phyloP scores from a whole-genome alignment of 2,329 filamentous ascomycete genomes.

The Hansfordia pulvinata region DNA sequence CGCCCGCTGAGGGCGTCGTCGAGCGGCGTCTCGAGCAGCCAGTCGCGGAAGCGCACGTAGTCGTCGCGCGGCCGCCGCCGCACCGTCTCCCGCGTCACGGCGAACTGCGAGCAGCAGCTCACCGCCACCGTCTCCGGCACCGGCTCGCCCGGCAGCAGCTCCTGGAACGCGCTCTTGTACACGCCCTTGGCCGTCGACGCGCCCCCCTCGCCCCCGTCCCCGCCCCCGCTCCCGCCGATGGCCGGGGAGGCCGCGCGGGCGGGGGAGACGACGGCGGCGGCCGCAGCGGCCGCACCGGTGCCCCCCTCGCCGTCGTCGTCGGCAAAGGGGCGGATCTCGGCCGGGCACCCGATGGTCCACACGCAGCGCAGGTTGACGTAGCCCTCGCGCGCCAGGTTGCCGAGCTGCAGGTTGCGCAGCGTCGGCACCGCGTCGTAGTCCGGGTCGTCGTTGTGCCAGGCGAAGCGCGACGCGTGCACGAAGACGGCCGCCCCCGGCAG shows the following conservation, averaged over 20 bases:
- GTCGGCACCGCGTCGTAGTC: conserved; percentile 38
- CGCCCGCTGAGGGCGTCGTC: conserved; percentile 41
- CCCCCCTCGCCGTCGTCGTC: conserved; percentile 22
- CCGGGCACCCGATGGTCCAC: conserved; percentile 41
- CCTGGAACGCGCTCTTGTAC: conserved; percentile 26
- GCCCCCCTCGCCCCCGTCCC: conserved; percentile 20
- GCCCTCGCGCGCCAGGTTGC: conserved; percentile 36
- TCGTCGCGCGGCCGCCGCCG: conserved; percentile 30
- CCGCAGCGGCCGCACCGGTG: conserved; percentile 19
- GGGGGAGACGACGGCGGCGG: no score
- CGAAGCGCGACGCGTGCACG: conserved; percentile 31
- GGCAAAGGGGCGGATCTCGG: conserved; percentile 26
- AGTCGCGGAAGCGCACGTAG: conserved; percentile 43
- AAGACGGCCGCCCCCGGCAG: conserved; percentile 31
- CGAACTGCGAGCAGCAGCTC: conserved; percentile 55
- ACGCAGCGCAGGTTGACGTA: conserved; percentile 50
- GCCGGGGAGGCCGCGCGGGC: no score
- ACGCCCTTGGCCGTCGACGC: conserved; percentile 24
- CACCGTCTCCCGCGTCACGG: conserved; percentile 39
- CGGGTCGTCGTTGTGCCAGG: conserved; percentile 40
- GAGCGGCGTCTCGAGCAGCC: conserved; percentile 42
- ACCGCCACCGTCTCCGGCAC: conserved; percentile 36
- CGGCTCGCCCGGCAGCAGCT: conserved; percentile 24
- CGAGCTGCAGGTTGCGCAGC: conserved; percentile 31
- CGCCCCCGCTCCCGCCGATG: no score